Evolutionary conservation across 129 eudicot species (phyloP).

Genomic region (Tanacetum coccineum): DNA sequence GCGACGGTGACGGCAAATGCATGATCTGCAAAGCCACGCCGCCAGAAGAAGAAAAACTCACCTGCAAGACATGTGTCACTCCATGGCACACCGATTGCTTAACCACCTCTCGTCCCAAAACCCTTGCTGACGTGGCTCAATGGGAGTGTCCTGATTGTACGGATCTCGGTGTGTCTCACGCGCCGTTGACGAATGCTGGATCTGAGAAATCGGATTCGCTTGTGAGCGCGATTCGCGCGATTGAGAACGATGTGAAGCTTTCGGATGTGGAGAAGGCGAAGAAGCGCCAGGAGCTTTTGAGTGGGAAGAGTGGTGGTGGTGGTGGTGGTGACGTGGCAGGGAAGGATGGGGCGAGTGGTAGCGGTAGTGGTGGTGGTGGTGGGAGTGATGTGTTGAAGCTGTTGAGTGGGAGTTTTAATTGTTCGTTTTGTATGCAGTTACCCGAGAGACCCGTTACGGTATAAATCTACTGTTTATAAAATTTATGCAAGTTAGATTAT

Average conservation of each 20-base stretch:
- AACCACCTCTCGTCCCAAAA: constrained; percentile 36
- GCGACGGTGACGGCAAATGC: constrained; percentile 79
- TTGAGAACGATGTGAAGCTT: constrained; percentile 54
- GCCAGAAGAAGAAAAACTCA: constrained; percentile 43
- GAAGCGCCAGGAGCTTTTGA: constrained; percentile 54
- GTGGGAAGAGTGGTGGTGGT: constrained; percentile 31
- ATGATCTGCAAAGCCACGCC: constrained; percentile 72
- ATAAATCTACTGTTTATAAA: constrained; percentile 3
- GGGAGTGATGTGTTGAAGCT: constrained; percentile 45
- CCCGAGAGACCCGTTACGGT: constrained; percentile 94
- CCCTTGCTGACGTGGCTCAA: constrained; percentile 41
- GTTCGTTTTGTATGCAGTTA: constrained; percentile 80
- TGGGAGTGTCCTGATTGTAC: constrained; percentile 94
- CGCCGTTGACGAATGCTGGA: constrained; percentile 10
- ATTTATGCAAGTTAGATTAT: no score
- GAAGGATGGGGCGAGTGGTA: no score
- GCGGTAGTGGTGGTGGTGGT: background rate
- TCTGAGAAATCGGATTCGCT: constrained; percentile 20
- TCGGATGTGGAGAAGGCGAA: constrained; percentile 70
- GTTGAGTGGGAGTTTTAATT: constrained; percentile 57
- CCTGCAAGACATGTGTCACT: constrained; percentile 70
- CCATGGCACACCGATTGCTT: constrained; percentile 86
- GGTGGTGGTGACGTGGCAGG: constrained; percentile 7
- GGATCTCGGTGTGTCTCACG: constrained; percentile 24
- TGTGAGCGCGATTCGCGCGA: constrained; percentile 57